phyloP scores from a whole-genome alignment of 139 green algal genomes.

The Picochlorum sp. region DNA sequence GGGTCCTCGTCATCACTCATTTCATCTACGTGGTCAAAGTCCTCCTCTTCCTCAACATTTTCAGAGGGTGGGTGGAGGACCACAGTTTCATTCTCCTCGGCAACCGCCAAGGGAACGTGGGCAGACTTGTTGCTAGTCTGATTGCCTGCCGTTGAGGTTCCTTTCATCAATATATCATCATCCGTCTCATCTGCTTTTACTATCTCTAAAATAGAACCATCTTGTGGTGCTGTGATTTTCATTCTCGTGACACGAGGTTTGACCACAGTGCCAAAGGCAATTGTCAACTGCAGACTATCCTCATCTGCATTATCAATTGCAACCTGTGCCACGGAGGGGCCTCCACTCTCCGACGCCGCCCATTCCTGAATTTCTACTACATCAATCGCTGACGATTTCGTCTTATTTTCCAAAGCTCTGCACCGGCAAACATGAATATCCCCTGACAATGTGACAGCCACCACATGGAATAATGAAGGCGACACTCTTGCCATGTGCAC shows the following conservation, averaged over 20 bases:
- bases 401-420: neutral
- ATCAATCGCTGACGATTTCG: neutral
- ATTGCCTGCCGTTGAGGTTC: neutral
- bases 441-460: constrained; percentile 2
- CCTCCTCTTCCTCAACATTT: constrained; percentile 1
- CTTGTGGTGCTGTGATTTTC: too few relatives aligned
- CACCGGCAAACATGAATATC: constrained; percentile 12
- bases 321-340: neutral
- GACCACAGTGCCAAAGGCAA: constrained; percentile 8
- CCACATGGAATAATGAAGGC: constrained; percentile 8
- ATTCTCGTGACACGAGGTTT: constrained; percentile 3
- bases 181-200: too few relatives aligned
- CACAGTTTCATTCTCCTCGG: neutral
- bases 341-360: neutral
- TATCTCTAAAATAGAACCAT: too few relatives aligned
- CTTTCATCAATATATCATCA: neutral
- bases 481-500: neutral
- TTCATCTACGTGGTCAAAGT: neutral
- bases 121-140: neutral
- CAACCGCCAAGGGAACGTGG: constrained; percentile 2
- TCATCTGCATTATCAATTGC: constrained; percentile 5
- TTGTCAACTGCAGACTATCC: neutral
- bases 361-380: neutral
- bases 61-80: neutral
- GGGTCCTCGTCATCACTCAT: constrained; percentile 1